A percentile compares a stretch with the other conserved stretches of the same genome.
Evolutionary conservation across 75 land plant species (phyloP).

Genomic region (Ceratopteris richardii): DNA sequence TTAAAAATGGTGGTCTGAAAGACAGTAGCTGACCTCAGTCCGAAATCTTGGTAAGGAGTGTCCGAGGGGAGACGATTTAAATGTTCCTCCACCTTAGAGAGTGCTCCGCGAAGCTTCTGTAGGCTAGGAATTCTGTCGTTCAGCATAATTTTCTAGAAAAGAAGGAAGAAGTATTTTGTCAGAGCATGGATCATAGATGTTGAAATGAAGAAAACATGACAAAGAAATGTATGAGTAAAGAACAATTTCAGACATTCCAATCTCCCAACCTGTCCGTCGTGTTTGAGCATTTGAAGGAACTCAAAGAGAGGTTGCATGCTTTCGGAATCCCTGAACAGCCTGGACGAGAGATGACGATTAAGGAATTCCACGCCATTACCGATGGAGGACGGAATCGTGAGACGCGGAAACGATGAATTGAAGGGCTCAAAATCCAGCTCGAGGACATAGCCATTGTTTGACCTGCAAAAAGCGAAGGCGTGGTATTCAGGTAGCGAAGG

Average conservation of each 20-base stretch:
- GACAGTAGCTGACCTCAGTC: slow-evolving; percentile 49
- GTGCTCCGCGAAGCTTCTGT: too few species aligned
- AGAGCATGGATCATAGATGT: not conserved
- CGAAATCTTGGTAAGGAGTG: slow-evolving; percentile 70
- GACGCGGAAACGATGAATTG: slow-evolving; percentile 40
- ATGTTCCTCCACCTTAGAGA: slow-evolving; percentile 69
- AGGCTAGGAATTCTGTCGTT: slow-evolving; percentile 79
- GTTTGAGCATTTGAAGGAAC: slow-evolving; percentile 68
- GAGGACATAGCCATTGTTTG: slow-evolving; percentile 36
- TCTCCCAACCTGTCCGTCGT: slow-evolving; percentile 56
- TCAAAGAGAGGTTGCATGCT: slow-evolving; percentile 59
- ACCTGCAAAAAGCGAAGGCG: too few species aligned
- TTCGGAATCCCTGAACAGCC: slow-evolving; percentile 44
- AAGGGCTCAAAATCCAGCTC: slow-evolving; percentile 67
- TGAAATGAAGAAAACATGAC: not conserved
- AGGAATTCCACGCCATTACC: too few species aligned
- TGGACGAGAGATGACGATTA: slow-evolving; percentile 86
- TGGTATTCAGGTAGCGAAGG: slow-evolving; percentile 20
- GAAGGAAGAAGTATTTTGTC: not conserved
- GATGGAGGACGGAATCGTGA: slow-evolving; percentile 44
- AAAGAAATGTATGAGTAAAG: not conserved
- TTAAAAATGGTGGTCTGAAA: not conserved
- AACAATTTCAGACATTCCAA: too few species aligned
- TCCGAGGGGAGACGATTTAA: slow-evolving; percentile 46
- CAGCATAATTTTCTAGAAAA: slow-evolving; percentile 84